These are phyloP conservation scores for Cairneyella variabilis DNA, from an alignment of 495 filamentous ascomycete species.

Conservation along the genomic window DNA sequence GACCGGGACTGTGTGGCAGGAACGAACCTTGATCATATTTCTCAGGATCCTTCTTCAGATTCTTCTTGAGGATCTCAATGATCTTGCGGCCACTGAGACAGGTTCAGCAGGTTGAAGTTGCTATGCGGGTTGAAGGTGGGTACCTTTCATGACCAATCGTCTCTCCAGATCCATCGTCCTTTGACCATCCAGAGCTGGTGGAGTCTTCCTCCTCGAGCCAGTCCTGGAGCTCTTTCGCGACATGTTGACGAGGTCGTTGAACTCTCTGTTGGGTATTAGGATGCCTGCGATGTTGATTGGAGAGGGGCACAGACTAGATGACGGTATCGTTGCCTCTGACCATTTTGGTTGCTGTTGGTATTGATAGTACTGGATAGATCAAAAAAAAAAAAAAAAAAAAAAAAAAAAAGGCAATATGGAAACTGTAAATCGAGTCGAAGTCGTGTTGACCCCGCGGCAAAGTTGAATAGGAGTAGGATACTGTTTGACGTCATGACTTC, in stretches of 20 bases:
- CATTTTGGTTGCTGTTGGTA: slow-evolving; percentile 44
- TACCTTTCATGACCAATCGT: slow-evolving; percentile 63
- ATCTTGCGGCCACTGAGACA: slow-evolving; percentile 56
- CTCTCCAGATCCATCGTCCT: slow-evolving; percentile 54
- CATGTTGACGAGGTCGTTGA: slow-evolving; percentile 70
- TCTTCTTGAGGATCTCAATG: slow-evolving; percentile 58
- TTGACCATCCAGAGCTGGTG: slow-evolving; percentile 51
- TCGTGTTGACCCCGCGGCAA: no score
- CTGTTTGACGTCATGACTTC: no score
- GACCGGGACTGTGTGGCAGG: neutral
- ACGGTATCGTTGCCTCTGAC: slow-evolving; percentile 55
- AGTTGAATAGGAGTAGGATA: no score
- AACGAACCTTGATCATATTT: slow-evolving; percentile 42
- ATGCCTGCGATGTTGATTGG: no score
- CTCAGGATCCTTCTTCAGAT: slow-evolving; percentile 50
- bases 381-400: no score
- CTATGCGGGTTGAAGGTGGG: neutral
- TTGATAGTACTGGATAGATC: no score
- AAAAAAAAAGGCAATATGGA: no score
- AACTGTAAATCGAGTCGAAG: no score
- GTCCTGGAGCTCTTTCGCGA: slow-evolving; percentile 51
- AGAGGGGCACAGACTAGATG: slow-evolving; percentile 39
- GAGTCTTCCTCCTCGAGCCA: slow-evolving; percentile 58
- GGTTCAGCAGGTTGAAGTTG: neutral
- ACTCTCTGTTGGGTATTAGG: no score